A percentile compares a stretch with the other conserved stretches of the same genome.
phyloP scores from a whole-genome alignment of 2,329 filamentous ascomycete species.

The Aspergillus fijiensis region DNA sequence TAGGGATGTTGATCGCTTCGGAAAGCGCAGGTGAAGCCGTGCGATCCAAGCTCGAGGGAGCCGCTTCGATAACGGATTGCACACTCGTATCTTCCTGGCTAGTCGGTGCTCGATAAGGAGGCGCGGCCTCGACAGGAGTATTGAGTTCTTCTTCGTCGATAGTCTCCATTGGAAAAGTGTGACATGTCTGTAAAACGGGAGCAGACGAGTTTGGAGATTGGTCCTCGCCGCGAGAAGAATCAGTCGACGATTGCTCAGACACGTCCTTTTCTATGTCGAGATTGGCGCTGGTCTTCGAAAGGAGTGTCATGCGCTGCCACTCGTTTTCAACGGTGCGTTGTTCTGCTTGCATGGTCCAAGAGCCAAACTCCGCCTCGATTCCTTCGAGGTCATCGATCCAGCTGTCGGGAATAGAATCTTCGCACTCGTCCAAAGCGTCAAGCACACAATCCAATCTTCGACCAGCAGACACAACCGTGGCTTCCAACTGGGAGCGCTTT shows the following conservation, averaged over 20 bases:
- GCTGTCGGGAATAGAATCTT: constrained; percentile 77
- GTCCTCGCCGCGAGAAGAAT: background rate
- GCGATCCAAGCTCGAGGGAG: background rate
- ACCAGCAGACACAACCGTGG: constrained; percentile 69
- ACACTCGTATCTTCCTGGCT: background rate
- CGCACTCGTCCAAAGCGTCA: constrained; percentile 77
- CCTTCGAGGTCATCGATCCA: constrained; percentile 88
- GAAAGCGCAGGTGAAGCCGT: background rate
- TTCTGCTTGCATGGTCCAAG: constrained; percentile 79
- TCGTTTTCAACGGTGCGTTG: constrained; percentile 69
- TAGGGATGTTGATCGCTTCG: background rate
- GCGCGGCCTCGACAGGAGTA: constrained; percentile 6
- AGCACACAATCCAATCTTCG: constrained; percentile 79
- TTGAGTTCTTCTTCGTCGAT: constrained; percentile 24
- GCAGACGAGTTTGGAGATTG: background rate
- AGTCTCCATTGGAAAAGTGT: constrained; percentile 22
- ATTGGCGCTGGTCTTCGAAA: constrained; percentile 8
- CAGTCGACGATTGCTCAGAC: background rate
- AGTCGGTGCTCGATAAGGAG: background rate
- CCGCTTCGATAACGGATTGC: background rate
- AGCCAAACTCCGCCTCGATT: constrained; percentile 72
- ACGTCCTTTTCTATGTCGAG: background rate
- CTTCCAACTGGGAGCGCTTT: constrained; percentile 58
- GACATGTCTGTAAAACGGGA: constrained; percentile 10
- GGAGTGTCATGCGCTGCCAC: constrained; percentile 31